Base-by-base conservation (phyloP, 495 filamentous ascomycete species). In the Aspergillus homomorphus region DNA sequence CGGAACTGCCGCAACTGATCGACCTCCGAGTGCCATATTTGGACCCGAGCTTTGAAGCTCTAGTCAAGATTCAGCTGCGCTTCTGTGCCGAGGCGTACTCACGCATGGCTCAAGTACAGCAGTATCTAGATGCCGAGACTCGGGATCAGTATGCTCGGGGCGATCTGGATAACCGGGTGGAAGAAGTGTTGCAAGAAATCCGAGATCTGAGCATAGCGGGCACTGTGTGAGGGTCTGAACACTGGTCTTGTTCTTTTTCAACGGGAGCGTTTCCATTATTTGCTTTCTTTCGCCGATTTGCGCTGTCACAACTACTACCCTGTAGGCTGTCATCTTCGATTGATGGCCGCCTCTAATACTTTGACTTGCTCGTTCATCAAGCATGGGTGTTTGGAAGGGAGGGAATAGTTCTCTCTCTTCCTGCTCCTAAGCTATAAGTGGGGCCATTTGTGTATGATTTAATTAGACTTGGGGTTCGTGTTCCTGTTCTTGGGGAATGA, bases 51-150 rank as follows among this genome's bases (percentile, higher is more conserved):
- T 98, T 98, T 69, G 94, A 98, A 73, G 94, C 94, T 0, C 83
- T 98, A 49, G 94, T 98, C 61, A 98, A 98, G 81, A 98, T 98
- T 64, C 94, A 98, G 76, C 75, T 98, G 59, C 84, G 94, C 26
- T 98, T 98, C 77, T 98, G 94, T 70, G 94, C 94, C 12, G 94
- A 98, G 73, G 94, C 94, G 10, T 98, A 98, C 70, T 89, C 84
- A 33, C 80, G 94, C 21, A 98, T 98, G 94, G 94, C 94, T 9
- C 94, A 98, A 78, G 94, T 98, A 59, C 94, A 98, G 77, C 95
- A 98, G 74, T 98, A 96, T 73, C 81, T 98, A 45, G 94, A 98
- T 72, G 87, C 92, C n/a, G 90, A 94, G 69, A 98, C 92, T 45
- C 81, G 94, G 54, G 94, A 98, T 57, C 91, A 96, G 75, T 98